Evolutionary conservation across 768 basidiomycete species (phyloP), one percentile per base, ranked within the genome.

Genomic region (Lentinula detonsa): DNA sequence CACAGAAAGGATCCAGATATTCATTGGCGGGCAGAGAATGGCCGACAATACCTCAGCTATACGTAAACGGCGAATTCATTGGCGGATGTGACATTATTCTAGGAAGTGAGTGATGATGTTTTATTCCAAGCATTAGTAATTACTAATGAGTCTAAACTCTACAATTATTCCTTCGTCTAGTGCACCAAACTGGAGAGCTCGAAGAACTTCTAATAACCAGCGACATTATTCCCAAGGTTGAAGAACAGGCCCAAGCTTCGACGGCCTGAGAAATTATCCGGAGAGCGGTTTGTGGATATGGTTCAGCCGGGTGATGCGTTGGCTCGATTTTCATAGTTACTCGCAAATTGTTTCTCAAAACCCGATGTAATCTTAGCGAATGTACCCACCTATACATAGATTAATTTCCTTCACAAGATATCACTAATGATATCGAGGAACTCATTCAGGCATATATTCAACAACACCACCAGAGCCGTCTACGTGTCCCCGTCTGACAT

Each of bases 1-100:
- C 18, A 13, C 33, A 50, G 52, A 42, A 35, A 33, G 10, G 61
- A 6, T 35, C 7, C 50, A 5, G 39, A 15, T 21, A 5, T 43
- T 11, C 28, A 52, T 11, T 9, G 28, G 16, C 62, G 6, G 10
- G 15, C 67, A 98, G 95, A 23, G 92, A 97, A 64, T 99, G 96
- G 96, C 96, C 96, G 13, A 99, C 96, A 18, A 87, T 99, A 65
- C 96, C 96, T 10, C 96, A 99, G 71, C 72, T 99, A 11, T 99
- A 96, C 69, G 81, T 98, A 39, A 87, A 91, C 58, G 96, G 95
- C 4, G 95, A 97, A 71, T 99, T 99, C 68, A 80, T 99, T 45
- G 96, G 96, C 35, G 97, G 96, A 57, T 97, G 95, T 72, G 96
- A 99, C 75, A 98, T 99, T 66, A 75, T 98, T 21, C 73, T 98